Conservation (phyloP, 106 monocot species). For the Cymbidium sinense region DNA sequence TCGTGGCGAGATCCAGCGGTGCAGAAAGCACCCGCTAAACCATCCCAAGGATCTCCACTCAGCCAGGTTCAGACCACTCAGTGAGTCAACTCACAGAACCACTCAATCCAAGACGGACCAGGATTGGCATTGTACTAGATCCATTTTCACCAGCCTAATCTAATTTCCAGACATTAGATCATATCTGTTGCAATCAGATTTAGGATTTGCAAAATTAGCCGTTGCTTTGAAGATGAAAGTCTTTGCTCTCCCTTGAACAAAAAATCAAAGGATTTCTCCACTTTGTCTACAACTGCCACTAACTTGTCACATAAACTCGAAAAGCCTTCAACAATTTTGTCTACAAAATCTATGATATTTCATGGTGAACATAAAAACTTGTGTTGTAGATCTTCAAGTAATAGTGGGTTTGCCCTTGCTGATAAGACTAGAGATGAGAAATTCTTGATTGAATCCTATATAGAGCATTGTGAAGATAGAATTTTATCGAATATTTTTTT, state of each 20-base stretch:
- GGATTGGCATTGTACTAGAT: too few species aligned
- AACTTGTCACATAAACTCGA: background rate
- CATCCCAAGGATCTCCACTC: too few species aligned
- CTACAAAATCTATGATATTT: background rate
- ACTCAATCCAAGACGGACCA: too few species aligned
- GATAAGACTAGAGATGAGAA: background rate
- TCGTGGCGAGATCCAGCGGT: too few species aligned
- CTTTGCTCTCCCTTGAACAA: background rate
- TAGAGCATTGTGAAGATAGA: too few species aligned
- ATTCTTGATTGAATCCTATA: too few species aligned
- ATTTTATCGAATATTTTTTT: conserved; percentile 10
- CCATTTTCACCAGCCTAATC: too few species aligned
- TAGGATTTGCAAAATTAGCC: conserved; percentile 2
- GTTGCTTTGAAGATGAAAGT: conserved; percentile 4
- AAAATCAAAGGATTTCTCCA: background rate
- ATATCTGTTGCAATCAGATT: background rate
- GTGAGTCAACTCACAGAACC: too few species aligned
- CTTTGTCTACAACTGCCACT: background rate
- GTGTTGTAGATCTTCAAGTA: background rate
- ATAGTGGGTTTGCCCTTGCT: background rate
- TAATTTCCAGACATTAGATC: too few species aligned
- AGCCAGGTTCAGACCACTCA: too few species aligned
- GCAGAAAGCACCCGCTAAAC: too few species aligned
- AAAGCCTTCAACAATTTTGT: background rate
- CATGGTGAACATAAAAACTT: conserved; percentile 4